A percentile compares a stretch with the other conserved stretches of the same genome.
Evolutionary conservation across 257 asterid genomes (phyloP).

Genomic region (Nicotiana obtusifolia): DNA sequence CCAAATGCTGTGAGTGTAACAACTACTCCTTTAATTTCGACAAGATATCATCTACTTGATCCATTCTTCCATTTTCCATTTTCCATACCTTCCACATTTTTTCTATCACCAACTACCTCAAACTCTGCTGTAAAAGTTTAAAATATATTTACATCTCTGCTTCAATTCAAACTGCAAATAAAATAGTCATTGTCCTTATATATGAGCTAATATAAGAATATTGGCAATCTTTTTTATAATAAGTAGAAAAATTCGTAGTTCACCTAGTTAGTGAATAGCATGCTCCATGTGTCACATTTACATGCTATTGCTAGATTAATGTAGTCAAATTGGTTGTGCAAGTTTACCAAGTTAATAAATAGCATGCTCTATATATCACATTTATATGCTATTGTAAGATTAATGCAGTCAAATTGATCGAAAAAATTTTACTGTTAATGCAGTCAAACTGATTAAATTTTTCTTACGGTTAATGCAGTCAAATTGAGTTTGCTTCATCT

Average conservation of each 20-base stretch:
- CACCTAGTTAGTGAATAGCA: not conserved
- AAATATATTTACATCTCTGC: not conserved
- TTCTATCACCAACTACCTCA: not conserved
- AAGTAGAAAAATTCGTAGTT: not conserved
- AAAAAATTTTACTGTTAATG: no score
- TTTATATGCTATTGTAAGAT: not conserved
- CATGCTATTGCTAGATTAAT: not conserved
- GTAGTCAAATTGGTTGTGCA: not conserved
- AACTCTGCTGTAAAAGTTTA: not conserved
- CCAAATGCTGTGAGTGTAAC: not conserved
- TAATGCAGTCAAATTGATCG: not conserved
- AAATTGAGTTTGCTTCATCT: not conserved
- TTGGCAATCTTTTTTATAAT: not conserved
- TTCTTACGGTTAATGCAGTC: not conserved
- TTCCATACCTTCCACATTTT: not conserved
- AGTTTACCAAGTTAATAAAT: not conserved
- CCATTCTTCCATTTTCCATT: not conserved
- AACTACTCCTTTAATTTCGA: not conserved
- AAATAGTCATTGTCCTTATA: not conserved
- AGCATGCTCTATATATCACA: not conserved
- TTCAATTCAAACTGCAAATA: not conserved
- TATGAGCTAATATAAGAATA: not conserved
- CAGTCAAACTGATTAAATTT: no score
- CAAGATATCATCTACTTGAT: not conserved
- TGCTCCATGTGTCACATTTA: not conserved